Percentiles rank a stretch among this genome's conserved stretches.
Evolutionary conservation across 78 protist genomes (phyloP).

Genomic region (Speleostelium caveatum): DNA sequence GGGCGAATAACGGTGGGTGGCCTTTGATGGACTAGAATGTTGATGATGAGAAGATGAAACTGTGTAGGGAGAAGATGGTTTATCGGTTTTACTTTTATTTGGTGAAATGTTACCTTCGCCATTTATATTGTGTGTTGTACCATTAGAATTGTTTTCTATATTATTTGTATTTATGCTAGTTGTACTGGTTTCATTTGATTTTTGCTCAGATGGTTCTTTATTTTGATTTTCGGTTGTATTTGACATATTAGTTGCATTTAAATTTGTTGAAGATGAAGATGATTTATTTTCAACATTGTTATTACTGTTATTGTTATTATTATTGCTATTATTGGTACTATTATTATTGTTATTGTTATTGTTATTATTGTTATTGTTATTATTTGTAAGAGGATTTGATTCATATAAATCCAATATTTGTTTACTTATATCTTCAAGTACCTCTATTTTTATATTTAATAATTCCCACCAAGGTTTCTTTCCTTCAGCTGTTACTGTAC

Average conservation of each 20-base stretch:
- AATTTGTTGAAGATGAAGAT: too few relatives aligned
- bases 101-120: too few relatives aligned
- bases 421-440: conserved; percentile 45
- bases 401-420: conserved; percentile 73
- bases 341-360: background rate
- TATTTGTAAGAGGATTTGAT: conserved; percentile 9
- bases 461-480: conserved; percentile 75
- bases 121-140: too few relatives aligned
- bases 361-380: background rate
- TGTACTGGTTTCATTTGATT: conserved; percentile 5
- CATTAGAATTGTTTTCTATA: too few relatives aligned
- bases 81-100: background rate
- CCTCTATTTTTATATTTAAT: conserved; percentile 37
- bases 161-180: conserved; percentile 3
- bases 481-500: conserved; percentile 10
- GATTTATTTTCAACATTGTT: background rate
- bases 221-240: background rate
- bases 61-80: background rate
- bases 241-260: too few relatives aligned
- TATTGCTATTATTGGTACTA: background rate
- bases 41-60: too few relatives aligned
- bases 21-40: too few relatives aligned
- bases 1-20: conserved; percentile 11
- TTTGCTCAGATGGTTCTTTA: background rate
- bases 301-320: background rate